Conservation (phyloP, 2,329 filamentous ascomycete species). For the Exophiala oligosperma region DNA sequence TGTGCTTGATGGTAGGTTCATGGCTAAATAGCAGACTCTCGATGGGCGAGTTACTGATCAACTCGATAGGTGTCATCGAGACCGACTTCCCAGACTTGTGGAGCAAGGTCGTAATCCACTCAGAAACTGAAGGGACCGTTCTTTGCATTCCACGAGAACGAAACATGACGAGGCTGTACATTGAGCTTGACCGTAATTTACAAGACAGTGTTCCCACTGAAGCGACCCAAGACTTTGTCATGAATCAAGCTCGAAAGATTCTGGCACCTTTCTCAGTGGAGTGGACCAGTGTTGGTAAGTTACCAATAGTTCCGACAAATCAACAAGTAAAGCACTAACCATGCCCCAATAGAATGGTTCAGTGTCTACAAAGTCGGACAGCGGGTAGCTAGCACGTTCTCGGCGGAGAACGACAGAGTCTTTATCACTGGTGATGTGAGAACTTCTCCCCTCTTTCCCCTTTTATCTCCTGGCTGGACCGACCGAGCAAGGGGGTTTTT, state of each 20-base stretch:
- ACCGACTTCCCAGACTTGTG: slow-evolving; percentile 75
- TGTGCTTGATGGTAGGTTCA: slow-evolving; percentile 64
- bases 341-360: slow-evolving; percentile 45
- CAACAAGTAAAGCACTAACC: neutral
- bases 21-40: neutral
- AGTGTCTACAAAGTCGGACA: slow-evolving; percentile 53
- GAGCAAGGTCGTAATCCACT: slow-evolving; percentile 71
- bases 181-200: slow-evolving; percentile 41
- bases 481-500: neutral
- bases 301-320: neutral
- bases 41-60: neutral
- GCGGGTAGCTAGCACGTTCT: slow-evolving; percentile 48
- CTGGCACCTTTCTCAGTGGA: slow-evolving; percentile 47
- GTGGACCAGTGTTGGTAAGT: slow-evolving; percentile 44
- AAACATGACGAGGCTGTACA: slow-evolving; percentile 66
- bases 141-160: slow-evolving; percentile 73
- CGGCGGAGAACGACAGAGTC: slow-evolving; percentile 41
- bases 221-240: slow-evolving; percentile 66
- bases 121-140: slow-evolving; percentile 66
- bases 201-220: slow-evolving; percentile 12
- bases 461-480: neutral
- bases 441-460: neutral
- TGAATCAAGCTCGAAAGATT: slow-evolving; percentile 51
- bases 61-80: slow-evolving; percentile 46
- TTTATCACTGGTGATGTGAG: slow-evolving; percentile 52